phyloP scores from a whole-genome alignment of 2,329 filamentous ascomycete genomes.

The Curvularia verruculosa region DNA sequence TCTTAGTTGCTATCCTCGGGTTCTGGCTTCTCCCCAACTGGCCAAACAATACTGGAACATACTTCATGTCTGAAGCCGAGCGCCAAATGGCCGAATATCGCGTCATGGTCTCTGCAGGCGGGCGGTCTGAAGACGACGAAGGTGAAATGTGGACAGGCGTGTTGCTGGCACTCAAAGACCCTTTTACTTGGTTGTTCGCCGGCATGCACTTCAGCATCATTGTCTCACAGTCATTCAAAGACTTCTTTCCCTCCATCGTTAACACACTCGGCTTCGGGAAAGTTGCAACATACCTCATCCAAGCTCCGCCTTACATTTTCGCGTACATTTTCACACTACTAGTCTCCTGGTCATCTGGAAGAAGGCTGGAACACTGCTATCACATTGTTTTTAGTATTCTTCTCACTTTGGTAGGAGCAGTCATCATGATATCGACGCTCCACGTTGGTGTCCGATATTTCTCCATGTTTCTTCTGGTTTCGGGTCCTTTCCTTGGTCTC shows the following conservation, averaged over 20 bases:
- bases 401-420: slow-evolving; percentile 24
- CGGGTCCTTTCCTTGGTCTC: slow-evolving; percentile 48
- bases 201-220: slow-evolving; percentile 48
- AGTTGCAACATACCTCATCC: slow-evolving; percentile 48
- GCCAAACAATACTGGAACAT: slow-evolving; percentile 20
- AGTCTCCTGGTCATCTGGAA: slow-evolving; percentile 36
- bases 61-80: slow-evolving; percentile 19
- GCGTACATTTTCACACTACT: slow-evolving; percentile 33
- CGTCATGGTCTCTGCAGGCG: slow-evolving; percentile 24
- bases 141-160: slow-evolving; percentile 47
- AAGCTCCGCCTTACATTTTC: slow-evolving; percentile 50
- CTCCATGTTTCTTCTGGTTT: slow-evolving; percentile 36
- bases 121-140: slow-evolving; percentile 35
- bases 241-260: slow-evolving; percentile 40
- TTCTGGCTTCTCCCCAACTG: slow-evolving; percentile 48
- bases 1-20: slow-evolving; percentile 44
- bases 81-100: slow-evolving; percentile 33
- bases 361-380: slow-evolving; percentile 37
- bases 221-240: slow-evolving; percentile 33
- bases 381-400: slow-evolving; percentile 34
- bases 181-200: slow-evolving; percentile 50
- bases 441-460: slow-evolving; percentile 42
- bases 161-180: slow-evolving; percentile 44
- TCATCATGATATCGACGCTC: slow-evolving; percentile 37
- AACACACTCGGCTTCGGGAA: slow-evolving; percentile 21